phyloP scores from a whole-genome alignment of 352 stramenopile species.

The Phytophthora idaei region DNA sequence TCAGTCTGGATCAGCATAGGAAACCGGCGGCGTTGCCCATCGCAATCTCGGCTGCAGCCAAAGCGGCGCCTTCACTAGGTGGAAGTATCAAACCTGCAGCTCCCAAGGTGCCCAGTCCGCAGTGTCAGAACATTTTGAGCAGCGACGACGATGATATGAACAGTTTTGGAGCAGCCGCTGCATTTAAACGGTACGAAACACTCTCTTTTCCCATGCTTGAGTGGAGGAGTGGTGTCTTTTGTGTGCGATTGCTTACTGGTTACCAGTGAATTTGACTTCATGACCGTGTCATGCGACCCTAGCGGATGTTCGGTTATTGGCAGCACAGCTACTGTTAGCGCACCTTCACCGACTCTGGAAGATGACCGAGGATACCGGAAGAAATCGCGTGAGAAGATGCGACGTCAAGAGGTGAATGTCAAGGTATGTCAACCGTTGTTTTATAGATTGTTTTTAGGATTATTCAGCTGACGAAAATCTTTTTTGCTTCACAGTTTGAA shows the following conservation, averaged over 20 bases:
- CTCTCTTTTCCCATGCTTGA: slow-evolving; percentile 10
- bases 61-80: slow-evolving; percentile 14
- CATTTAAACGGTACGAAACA: slow-evolving; percentile 50
- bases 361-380: slow-evolving; percentile 72
- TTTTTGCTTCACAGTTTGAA: slow-evolving; percentile 59
- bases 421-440: slow-evolving; percentile 44
- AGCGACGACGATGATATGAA: slow-evolving; percentile 36
- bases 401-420: slow-evolving; percentile 80
- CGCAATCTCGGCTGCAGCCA: neutral
- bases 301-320: slow-evolving; percentile 61
- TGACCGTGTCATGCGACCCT: slow-evolving; percentile 50
- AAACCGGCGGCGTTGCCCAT: slow-evolving; percentile 22
- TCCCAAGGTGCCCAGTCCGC: slow-evolving; percentile 18
- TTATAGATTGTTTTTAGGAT: neutral
- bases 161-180: slow-evolving; percentile 16
- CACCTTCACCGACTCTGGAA: slow-evolving; percentile 39
- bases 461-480: slow-evolving; percentile 6
- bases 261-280: slow-evolving; percentile 38
- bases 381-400: slow-evolving; percentile 82
- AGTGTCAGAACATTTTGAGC: slow-evolving; percentile 52
- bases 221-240: slow-evolving; percentile 31
- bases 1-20: slow-evolving; percentile 46
- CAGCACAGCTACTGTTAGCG: slow-evolving; percentile 17
- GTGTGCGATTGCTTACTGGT: slow-evolving; percentile 33
- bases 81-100: slow-evolving; percentile 34